Percentiles rank a stretch among this genome's conserved stretches.
Conservation (phyloP, 2,329 filamentous ascomycete species). For the Bertia moriformis region DNA sequence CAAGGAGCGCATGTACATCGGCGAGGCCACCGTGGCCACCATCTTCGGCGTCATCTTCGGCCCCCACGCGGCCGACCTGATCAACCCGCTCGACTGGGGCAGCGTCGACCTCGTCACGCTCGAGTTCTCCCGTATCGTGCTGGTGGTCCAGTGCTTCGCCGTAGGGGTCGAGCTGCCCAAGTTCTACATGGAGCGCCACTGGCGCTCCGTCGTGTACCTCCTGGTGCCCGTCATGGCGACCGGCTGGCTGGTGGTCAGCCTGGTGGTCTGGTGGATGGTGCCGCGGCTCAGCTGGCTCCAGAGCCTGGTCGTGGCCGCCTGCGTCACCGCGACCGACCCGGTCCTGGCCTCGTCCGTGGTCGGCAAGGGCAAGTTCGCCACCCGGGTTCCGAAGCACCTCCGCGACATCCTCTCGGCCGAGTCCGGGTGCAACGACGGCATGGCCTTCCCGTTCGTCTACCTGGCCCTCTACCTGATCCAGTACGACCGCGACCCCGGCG, state of each 20-base stretch:
- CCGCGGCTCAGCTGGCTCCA: constrained; percentile 73
- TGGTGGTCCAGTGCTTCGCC: constrained; percentile 85
- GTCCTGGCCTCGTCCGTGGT: constrained; percentile 95
- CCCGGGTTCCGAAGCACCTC: constrained; percentile 92
- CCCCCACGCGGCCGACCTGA: constrained; percentile 68
- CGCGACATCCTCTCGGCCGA: constrained; percentile 88
- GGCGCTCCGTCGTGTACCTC: constrained; percentile 78
- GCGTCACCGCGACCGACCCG: constrained; percentile 92
- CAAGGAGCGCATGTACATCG: constrained; percentile 97
- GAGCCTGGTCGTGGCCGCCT: constrained; percentile 73
- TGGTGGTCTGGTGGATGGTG: constrained; percentile 89
- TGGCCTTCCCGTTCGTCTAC: constrained; percentile 98
- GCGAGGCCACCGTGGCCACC: constrained; percentile 88
- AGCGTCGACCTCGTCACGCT: constrained; percentile 75
- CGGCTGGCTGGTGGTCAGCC: constrained; percentile 81
- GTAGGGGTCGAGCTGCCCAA: constrained; percentile 81
- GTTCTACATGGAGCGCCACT: constrained; percentile 95
- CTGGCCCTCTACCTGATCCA: constrained; percentile 78
- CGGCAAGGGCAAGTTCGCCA: constrained; percentile 96
- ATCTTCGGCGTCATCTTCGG: constrained; percentile 80
- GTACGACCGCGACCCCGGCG: constrained; percentile 52
- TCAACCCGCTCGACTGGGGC: constrained; percentile 64
- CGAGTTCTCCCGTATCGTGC: constrained; percentile 76
- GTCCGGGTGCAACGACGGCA: constrained; percentile 97
- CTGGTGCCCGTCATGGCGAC: constrained; percentile 94